phyloP scores from a whole-genome alignment of 164 flowering plant genomes.

The Taxillus chinensis region DNA sequence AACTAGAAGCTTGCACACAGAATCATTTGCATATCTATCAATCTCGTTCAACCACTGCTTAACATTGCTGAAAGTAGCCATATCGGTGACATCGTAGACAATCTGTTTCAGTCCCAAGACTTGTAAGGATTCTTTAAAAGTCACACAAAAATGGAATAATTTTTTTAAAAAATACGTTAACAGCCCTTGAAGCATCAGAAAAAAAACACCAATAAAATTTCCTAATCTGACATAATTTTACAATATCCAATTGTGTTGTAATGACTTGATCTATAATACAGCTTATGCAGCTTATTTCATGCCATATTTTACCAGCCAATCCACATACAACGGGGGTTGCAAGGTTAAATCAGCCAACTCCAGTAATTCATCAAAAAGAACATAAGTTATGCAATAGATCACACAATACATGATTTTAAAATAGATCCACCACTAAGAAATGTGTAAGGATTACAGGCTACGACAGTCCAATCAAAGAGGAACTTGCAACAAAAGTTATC shows the following conservation, averaged over 20 bases:
- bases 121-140: background rate
- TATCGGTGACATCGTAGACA: constrained; percentile 61
- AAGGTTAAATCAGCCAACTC: no score
- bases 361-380: no score
- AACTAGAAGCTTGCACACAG: constrained; percentile 61
- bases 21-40: constrained; percentile 62
- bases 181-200: background rate
- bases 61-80: constrained; percentile 63
- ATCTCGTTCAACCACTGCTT: constrained; percentile 62
- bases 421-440: no score
- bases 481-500: no score
- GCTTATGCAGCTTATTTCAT: background rate
- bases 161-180: background rate
- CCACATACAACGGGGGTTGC: no score
- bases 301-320: no score
- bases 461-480: no score
- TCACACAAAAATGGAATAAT: background rate
- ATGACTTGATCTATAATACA: background rate
- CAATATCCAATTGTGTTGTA: background rate
- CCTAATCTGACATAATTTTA: background rate
- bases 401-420: no score
- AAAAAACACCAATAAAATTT: background rate
- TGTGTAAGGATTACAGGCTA: no score
- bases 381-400: no score
- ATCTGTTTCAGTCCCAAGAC: constrained; percentile 26